Conservation (phyloP, 2,329 filamentous ascomycete genomes). For the Fusarium sp. region DNA sequence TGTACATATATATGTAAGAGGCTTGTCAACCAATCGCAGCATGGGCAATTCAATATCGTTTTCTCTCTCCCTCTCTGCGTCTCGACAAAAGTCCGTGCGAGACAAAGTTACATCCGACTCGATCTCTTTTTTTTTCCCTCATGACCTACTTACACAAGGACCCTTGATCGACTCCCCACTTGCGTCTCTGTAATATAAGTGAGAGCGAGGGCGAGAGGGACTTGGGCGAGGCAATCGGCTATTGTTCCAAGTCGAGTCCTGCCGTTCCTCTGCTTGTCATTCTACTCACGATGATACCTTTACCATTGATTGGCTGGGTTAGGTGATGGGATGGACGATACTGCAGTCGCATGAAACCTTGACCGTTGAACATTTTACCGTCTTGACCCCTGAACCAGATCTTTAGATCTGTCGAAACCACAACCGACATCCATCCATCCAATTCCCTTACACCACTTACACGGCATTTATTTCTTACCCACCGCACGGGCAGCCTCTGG, state of each 20-base stretch:
- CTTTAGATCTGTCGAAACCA: constrained; percentile 4
- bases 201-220: neutral
- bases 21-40: constrained; percentile 28
- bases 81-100: neutral
- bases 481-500: constrained; percentile 3
- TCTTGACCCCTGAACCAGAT: constrained; percentile 21
- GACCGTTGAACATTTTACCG: constrained; percentile 7
- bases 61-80: constrained; percentile 1
- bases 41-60: constrained; percentile 2
- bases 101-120: neutral
- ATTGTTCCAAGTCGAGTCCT: neutral
- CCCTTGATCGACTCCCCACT: constrained; percentile 18
- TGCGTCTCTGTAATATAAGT: constrained; percentile 28
- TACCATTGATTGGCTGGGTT: constrained; percentile 6
- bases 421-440: constrained; percentile 6
- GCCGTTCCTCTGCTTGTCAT: neutral
- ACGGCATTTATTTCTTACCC: constrained; percentile 6
- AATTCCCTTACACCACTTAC: constrained; percentile 25
- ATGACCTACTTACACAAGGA: constrained; percentile 12
- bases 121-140: constrained; percentile 6
- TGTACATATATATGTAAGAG: neutral
- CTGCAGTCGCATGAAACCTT: constrained; percentile 26
- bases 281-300: neutral
- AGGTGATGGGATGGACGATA: constrained; percentile 6
- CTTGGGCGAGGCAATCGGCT: neutral